Evolutionary conservation across 352 stramenopile species (phyloP).

Genomic region (Globisporangium paroecandrum): DNA sequence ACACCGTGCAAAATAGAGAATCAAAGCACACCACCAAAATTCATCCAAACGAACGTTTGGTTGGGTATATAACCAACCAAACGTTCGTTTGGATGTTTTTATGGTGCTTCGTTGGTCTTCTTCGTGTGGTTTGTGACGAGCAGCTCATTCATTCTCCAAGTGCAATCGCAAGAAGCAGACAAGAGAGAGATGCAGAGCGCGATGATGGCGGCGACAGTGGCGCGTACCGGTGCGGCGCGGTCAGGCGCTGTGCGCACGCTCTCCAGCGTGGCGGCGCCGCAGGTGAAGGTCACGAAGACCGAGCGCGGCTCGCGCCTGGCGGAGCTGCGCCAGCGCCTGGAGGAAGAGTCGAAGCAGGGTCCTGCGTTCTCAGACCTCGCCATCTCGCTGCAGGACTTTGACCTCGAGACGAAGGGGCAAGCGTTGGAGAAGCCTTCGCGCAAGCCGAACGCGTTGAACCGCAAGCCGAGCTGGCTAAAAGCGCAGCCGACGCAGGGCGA

Average conservation of each 20-base stretch:
- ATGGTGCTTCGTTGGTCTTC: slow-evolving; percentile 16
- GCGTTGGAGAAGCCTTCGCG: slow-evolving; percentile 62
- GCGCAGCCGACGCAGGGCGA: slow-evolving; percentile 72
- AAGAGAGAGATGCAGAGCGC: not conserved
- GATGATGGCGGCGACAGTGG: not conserved
- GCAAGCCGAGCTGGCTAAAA: slow-evolving; percentile 87
- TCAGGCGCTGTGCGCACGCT: slow-evolving; percentile 7
- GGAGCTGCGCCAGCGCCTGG: slow-evolving; percentile 60
- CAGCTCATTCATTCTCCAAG: slow-evolving; percentile 5
- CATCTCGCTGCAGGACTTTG: slow-evolving; percentile 67
- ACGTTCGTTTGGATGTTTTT: not conserved
- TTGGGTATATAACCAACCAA: not conserved
- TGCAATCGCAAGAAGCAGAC: not conserved
- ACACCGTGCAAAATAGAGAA: too few species aligned
- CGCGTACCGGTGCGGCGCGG: not conserved
- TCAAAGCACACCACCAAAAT: slow-evolving; percentile 8
- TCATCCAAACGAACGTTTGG: not conserved
- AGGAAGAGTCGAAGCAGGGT: slow-evolving; percentile 52
- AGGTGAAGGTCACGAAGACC: slow-evolving; percentile 65
- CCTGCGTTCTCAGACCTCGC: slow-evolving; percentile 60
- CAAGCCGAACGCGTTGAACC: slow-evolving; percentile 80
- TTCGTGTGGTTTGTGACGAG: slow-evolving; percentile 5
- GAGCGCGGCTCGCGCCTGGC: slow-evolving; percentile 58
- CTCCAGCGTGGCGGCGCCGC: slow-evolving; percentile 27
- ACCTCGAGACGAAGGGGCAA: slow-evolving; percentile 17